phyloP scores from a whole-genome alignment of 139 green algal genomes.

The Protoeuglena noctilucae region DNA sequence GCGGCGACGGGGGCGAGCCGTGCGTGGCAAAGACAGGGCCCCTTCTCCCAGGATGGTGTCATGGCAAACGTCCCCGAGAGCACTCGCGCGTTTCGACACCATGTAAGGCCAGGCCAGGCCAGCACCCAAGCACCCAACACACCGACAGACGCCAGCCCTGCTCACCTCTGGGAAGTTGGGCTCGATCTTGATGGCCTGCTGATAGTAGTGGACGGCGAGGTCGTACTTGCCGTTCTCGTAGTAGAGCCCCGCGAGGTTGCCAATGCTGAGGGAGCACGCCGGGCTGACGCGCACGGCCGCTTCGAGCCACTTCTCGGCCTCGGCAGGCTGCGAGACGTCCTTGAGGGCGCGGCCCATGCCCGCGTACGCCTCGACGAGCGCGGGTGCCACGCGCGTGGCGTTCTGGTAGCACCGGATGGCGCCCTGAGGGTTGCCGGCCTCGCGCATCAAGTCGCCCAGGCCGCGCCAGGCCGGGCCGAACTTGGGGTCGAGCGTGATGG shows the following conservation, averaged over 20 bases:
- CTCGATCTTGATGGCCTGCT: constrained; percentile 38
- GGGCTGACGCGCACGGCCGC: constrained; percentile 39
- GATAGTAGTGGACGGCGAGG: constrained; percentile 41
- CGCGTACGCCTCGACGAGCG: constrained; percentile 49
- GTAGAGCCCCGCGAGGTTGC: constrained; percentile 48
- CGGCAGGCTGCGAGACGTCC: constrained; percentile 31
- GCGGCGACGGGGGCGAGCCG: too few species aligned
- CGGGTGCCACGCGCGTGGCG: constrained; percentile 17
- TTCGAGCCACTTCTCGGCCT: constrained; percentile 41
- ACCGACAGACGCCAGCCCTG: too few species aligned
- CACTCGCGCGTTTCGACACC: too few species aligned
- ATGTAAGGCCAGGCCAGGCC: too few species aligned
- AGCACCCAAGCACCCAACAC: too few species aligned
- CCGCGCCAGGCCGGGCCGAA: constrained; percentile 59
- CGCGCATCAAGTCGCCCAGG: constrained; percentile 44
- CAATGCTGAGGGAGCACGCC: constrained; percentile 40
- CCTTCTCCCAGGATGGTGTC: too few species aligned
- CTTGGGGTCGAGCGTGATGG: constrained; percentile 26
- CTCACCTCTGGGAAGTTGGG: constrained; percentile 56
- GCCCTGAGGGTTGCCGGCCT: constrained; percentile 27
- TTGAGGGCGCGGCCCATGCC: constrained; percentile 47
- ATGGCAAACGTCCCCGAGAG: too few species aligned
- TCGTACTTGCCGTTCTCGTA: constrained; percentile 51
- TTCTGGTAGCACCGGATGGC: constrained; percentile 45
- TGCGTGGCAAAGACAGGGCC: too few species aligned